phyloP scores from a whole-genome alignment of 306 rosid species.

The Cucumis cinereus region DNA sequence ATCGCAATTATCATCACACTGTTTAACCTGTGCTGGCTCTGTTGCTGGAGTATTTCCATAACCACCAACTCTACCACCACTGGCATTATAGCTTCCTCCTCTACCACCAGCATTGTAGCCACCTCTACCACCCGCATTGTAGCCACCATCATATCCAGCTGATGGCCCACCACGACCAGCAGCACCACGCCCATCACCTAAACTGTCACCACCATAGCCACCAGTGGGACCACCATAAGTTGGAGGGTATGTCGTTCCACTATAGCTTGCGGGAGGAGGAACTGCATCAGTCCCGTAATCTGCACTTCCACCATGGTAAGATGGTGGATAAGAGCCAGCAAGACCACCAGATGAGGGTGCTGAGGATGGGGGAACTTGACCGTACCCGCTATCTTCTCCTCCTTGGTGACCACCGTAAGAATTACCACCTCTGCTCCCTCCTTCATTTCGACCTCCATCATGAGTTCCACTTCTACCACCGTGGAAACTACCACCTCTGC shows the following conservation, averaged over 20 bases:
- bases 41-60: constrained; percentile 51
- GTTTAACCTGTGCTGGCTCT: constrained; percentile 73
- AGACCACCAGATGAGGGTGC: constrained; percentile 50
- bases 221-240: constrained; percentile 61
- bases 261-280: constrained; percentile 83
- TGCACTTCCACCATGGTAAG: constrained; percentile 43
- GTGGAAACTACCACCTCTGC: constrained; percentile 40
- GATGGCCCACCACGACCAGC: constrained; percentile 54
- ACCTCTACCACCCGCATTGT: constrained; percentile 50
- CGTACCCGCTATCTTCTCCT: constrained; percentile 64
- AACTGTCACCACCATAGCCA: constrained; percentile 50
- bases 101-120: constrained; percentile 14
- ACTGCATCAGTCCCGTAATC: constrained; percentile 78
- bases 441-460: constrained; percentile 36
- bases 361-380: constrained; percentile 54
- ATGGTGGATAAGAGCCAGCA: constrained; percentile 50
- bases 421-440: constrained; percentile 64
- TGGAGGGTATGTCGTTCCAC: constrained; percentile 74
- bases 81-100: constrained; percentile 28
- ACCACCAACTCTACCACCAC: constrained; percentile 54
- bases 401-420: constrained; percentile 39
- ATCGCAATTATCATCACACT: constrained; percentile 78
- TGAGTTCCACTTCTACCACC: constrained; percentile 45
- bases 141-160: constrained; percentile 35
- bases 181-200: constrained; percentile 40